phyloP scores from a whole-genome alignment of 371 early-diverging fungal species.

The Mucor irregularis region DNA sequence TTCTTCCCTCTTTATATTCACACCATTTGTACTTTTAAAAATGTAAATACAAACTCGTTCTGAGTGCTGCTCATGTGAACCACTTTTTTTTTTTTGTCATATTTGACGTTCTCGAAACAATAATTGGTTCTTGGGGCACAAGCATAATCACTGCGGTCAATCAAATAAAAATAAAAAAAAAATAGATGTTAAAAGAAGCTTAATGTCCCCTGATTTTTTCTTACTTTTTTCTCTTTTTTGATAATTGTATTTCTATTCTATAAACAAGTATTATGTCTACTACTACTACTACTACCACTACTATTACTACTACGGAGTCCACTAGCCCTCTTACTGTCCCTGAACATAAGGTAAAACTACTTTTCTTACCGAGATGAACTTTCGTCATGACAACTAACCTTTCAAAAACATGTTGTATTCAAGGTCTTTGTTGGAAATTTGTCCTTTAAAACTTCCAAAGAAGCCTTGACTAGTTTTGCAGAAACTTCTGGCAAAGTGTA shows the following conservation, averaged over 20 bases:
- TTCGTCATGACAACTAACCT: not conserved
- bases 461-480: conserved; percentile 76
- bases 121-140: too few species aligned
- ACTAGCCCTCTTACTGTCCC: too few species aligned
- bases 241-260: not conserved
- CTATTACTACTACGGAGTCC: not conserved
- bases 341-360: conserved; percentile 13
- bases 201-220: conserved; percentile 1
- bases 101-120: not conserved
- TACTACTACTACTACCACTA: not conserved
- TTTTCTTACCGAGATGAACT: too few species aligned
- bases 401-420: not conserved
- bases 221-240: not conserved
- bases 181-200: too few species aligned
- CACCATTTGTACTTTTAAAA: not conserved
- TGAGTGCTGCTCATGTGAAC: not conserved
- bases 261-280: not conserved
- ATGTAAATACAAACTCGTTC: not conserved
- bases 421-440: conserved; percentile 96
- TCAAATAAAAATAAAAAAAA: too few species aligned
- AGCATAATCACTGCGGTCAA: too few species aligned
- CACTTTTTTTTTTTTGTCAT: not conserved
- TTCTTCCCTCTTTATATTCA: too few species aligned
- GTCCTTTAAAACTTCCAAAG: conserved; percentile 80
- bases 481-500: conserved; percentile 75